Evolutionary conservation across 495 filamentous ascomycete species (phyloP).

Genomic region (Xylaria scruposa): DNA sequence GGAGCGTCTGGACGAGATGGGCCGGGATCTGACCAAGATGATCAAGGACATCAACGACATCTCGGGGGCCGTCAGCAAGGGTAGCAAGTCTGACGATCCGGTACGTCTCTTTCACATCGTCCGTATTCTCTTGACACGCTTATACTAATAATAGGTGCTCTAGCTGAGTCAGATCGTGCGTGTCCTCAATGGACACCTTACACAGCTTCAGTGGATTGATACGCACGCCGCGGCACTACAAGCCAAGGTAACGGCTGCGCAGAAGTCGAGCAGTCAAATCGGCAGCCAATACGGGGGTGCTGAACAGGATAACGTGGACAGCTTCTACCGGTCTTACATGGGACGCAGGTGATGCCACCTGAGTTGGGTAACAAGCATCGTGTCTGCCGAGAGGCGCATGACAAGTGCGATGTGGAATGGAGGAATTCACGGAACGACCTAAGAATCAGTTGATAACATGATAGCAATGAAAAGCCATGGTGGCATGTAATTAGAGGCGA

Average conservation of each 20-base stretch:
- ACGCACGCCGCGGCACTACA: slow-evolving; percentile 79
- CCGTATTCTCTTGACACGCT: slow-evolving; percentile 22
- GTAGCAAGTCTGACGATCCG: slow-evolving; percentile 86
- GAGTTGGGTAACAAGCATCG: not conserved
- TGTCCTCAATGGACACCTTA: slow-evolving; percentile 90
- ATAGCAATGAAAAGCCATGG: slow-evolving; percentile 22
- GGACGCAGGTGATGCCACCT: slow-evolving; percentile 58
- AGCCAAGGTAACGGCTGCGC: slow-evolving; percentile 76
- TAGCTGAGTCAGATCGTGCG: slow-evolving; percentile 92
- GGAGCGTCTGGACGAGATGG: slow-evolving; percentile 87
- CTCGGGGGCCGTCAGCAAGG: slow-evolving; percentile 82
- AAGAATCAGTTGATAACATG: not conserved
- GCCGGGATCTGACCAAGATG: slow-evolving; percentile 89
- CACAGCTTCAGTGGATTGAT: slow-evolving; percentile 90
- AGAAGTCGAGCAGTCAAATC: slow-evolving; percentile 73
- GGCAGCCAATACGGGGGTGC: slow-evolving; percentile 63
- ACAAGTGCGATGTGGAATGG: not conserved
- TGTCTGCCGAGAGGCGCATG: not conserved
- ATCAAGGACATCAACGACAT: slow-evolving; percentile 97
- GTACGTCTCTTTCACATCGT: slow-evolving; percentile 64
- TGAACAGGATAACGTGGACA: slow-evolving; percentile 73
- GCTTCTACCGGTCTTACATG: slow-evolving; percentile 82
- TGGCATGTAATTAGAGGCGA: slow-evolving; percentile 30
- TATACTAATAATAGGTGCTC: slow-evolving; percentile 27
- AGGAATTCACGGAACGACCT: not conserved